Evolutionary conservation across 2,329 filamentous ascomycete species (phyloP).

Genomic region (Calcarisporium arbuscula): DNA sequence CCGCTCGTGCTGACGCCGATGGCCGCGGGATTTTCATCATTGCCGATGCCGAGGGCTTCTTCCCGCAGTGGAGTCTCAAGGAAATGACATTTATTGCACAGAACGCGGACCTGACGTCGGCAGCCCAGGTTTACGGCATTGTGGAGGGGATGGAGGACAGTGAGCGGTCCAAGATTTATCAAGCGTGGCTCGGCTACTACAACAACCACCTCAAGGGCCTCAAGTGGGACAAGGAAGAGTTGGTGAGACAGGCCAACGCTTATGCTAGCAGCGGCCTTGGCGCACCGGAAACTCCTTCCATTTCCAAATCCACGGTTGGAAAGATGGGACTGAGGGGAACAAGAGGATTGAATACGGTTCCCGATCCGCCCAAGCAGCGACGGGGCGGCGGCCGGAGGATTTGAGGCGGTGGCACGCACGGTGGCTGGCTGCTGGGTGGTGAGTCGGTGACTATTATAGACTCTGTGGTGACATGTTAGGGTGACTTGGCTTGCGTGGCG

Average conservation of each 20-base stretch:
- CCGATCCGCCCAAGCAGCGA: conserved; percentile 29
- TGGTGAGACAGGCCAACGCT: conserved; percentile 46
- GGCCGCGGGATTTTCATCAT: conserved; percentile 58
- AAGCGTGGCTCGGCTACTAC: conserved; percentile 52
- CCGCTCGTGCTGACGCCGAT: conserved; percentile 57
- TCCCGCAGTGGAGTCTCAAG: conserved; percentile 43
- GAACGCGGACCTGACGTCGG: conserved; percentile 37
- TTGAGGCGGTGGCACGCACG: background rate
- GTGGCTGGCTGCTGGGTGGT: no score
- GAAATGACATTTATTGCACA: conserved; percentile 47
- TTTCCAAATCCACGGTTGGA: conserved; percentile 40
- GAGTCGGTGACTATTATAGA: no score
- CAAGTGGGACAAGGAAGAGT: conserved; percentile 32
- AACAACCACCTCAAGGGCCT: conserved; percentile 42
- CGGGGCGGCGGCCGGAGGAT: background rate
- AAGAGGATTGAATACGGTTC: conserved; percentile 39
- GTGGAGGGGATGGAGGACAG: conserved; percentile 36
- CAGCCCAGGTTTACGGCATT: conserved; percentile 29
- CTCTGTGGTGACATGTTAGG: no score
- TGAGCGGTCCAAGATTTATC: conserved; percentile 43
- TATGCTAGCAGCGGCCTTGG: conserved; percentile 43
- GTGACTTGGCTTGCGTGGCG: no score
- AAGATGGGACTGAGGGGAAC: conserved; percentile 54
- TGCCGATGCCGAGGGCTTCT: conserved; percentile 42
- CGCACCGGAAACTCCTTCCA: conserved; percentile 36